phyloP scores from a whole-genome alignment of 1,284 basidiomycete genomes.

The Fomes fomentarius region DNA sequence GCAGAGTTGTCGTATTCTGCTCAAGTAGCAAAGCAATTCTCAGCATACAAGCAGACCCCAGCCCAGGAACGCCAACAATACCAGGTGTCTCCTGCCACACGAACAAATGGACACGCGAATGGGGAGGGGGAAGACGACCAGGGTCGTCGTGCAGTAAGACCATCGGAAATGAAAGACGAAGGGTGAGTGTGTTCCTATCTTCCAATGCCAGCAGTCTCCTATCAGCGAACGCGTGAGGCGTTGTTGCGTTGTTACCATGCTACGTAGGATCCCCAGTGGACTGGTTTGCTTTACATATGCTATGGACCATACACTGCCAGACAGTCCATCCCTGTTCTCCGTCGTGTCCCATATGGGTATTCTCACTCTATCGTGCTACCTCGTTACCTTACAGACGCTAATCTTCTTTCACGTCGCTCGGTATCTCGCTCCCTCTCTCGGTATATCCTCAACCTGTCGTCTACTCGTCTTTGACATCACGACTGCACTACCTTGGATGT shows the following conservation, averaged over 20 bases:
- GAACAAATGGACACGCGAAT: conserved; percentile 17
- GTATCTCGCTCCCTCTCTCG: conserved; percentile 20
- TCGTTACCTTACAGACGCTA: conserved; percentile 35
- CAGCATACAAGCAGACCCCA: conserved; percentile 66
- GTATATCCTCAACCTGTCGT: conserved; percentile 31
- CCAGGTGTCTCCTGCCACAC: conserved; percentile 20
- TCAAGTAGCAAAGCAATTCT: conserved; percentile 73
- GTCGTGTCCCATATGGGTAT: conserved; percentile 9
- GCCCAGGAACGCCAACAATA: conserved; percentile 67
- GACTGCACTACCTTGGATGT: conserved; percentile 13
- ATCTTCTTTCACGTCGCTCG: conserved; percentile 30
- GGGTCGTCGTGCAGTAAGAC: conserved; percentile 42
- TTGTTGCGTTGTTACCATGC: conserved; percentile 25
- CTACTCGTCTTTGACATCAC: conserved; percentile 25
- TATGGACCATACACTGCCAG: conserved; percentile 15
- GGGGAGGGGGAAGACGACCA: conserved; percentile 6
- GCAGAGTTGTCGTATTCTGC: conserved; percentile 62
- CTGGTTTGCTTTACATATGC: conserved; percentile 21
- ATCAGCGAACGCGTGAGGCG: conserved; percentile 13
- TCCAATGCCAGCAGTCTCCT: conserved; percentile 15
- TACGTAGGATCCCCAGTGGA: conserved; percentile 26
- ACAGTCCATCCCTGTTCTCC: conserved; percentile 15
- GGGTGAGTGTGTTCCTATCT: conserved; percentile 68
- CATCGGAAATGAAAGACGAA: conserved; percentile 91
- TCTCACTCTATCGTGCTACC: neutral